These are phyloP conservation scores for Dalbergia cochinchinensis DNA, from an alignment of 306 rosid genomes.

Conservation along the genomic window DNA sequence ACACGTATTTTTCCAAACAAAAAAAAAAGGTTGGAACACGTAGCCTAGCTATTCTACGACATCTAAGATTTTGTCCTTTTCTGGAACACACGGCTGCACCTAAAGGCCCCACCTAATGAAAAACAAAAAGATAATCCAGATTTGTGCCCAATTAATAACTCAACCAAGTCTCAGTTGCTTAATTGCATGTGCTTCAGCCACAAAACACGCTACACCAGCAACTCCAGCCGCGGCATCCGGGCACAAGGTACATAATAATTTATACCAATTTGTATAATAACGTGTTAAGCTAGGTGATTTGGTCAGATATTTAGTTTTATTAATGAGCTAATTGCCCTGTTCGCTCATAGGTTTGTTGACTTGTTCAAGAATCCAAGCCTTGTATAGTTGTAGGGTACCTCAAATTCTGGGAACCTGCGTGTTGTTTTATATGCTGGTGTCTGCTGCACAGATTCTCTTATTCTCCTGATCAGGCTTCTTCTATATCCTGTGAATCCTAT, in stretches of 20 bases:
- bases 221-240: slow-evolving; percentile 54
- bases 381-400: slow-evolving; percentile 40
- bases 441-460: slow-evolving; percentile 47
- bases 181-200: slow-evolving; percentile 74
- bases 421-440: slow-evolving; percentile 44
- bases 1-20: no score
- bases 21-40: not conserved
- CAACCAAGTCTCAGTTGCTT: not conserved
- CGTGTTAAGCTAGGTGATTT: slow-evolving; percentile 37
- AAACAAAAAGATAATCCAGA: slow-evolving; percentile 44
- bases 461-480: slow-evolving; percentile 29
- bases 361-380: slow-evolving; percentile 44
- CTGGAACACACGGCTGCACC: slow-evolving; percentile 38
- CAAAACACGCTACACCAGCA: slow-evolving; percentile 59
- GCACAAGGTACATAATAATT: slow-evolving; percentile 40
- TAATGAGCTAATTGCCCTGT: slow-evolving; percentile 31
- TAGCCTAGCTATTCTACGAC: not conserved
- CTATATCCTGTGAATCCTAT: not conserved
- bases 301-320: slow-evolving; percentile 41
- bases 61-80: slow-evolving; percentile 36
- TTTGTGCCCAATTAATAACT: slow-evolving; percentile 32
- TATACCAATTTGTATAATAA: slow-evolving; percentile 35
- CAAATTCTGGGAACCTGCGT: slow-evolving; percentile 52
- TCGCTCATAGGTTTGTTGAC: slow-evolving; percentile 47
- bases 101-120: slow-evolving; percentile 43